These are phyloP conservation scores for Epichloe sylvatica DNA, from an alignment of 2,329 filamentous ascomycete genomes.

Conservation along the genomic window DNA sequence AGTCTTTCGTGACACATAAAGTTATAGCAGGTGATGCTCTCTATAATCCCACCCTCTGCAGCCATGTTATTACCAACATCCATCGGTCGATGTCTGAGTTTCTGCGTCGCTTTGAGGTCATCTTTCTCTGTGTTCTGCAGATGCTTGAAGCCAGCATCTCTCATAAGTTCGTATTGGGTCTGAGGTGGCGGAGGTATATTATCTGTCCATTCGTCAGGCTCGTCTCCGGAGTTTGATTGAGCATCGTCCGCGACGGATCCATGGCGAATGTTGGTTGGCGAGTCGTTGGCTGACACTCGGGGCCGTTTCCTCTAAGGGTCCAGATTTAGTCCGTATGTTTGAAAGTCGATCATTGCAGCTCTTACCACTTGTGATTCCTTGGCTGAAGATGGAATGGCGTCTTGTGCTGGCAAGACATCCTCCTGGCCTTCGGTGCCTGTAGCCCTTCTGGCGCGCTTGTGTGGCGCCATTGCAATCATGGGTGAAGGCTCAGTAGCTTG, in stretches of 20 bases:
- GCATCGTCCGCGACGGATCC: neutral
- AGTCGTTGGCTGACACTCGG: constrained; percentile 1
- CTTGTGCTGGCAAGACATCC: neutral
- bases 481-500: neutral
- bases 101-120: constrained; percentile 51
- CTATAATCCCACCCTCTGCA: constrained; percentile 74
- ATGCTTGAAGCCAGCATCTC: constrained; percentile 46
- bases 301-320: constrained; percentile 12
- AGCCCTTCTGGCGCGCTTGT: constrained; percentile 30
- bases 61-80: constrained; percentile 53
- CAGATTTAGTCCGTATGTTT: neutral
- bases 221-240: constrained; percentile 3
- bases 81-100: constrained; percentile 36
- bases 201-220: neutral
- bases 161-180: constrained; percentile 48
- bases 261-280: neutral
- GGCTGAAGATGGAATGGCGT: neutral
- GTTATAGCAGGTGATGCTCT: constrained; percentile 74
- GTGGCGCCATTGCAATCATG: constrained; percentile 14
- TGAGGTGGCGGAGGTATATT: constrained; percentile 23
- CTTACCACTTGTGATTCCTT: constrained; percentile 1
- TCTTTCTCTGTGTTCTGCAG: constrained; percentile 42
- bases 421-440: constrained; percentile 3
- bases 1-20: constrained; percentile 92
- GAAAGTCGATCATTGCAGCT: too few relatives aligned